A percentile compares a stretch with the other conserved stretches of the same genome.
phyloP scores from a whole-genome alignment of 2,329 filamentous ascomycete genomes.

The Aspergillus aculeatus region DNA sequence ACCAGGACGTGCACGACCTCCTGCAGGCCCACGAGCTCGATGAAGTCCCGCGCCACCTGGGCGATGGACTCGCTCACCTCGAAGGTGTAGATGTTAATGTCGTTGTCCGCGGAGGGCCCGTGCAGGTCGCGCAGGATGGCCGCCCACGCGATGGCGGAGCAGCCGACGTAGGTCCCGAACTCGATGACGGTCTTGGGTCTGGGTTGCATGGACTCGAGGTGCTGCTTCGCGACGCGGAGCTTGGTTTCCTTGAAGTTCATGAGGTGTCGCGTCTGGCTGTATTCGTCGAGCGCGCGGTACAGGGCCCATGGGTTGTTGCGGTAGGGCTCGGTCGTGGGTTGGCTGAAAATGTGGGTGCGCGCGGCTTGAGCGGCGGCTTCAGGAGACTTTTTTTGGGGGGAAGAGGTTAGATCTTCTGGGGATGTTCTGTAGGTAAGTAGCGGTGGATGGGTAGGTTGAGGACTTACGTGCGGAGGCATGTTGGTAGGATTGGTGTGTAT shows the following conservation, averaged over 20 bases:
- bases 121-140: constrained; percentile 27
- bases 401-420: background rate
- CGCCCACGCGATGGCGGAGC: constrained; percentile 35
- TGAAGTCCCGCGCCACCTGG: constrained; percentile 31
- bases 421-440: background rate
- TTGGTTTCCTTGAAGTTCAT: constrained; percentile 36
- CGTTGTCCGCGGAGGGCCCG: constrained; percentile 16
- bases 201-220: constrained; percentile 22
- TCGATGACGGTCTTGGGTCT: constrained; percentile 36
- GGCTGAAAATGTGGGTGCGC: constrained; percentile 22
- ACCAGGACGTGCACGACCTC: constrained; percentile 35
- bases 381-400: background rate
- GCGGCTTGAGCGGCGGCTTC: constrained; percentile 12
- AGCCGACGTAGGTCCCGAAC: constrained; percentile 39
- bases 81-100: constrained; percentile 34
- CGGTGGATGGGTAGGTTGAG: too few species aligned
- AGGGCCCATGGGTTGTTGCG: constrained; percentile 30
- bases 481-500: background rate
- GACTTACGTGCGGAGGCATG: background rate
- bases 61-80: constrained; percentile 36
- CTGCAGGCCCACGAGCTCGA: constrained; percentile 35
- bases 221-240: constrained; percentile 21
- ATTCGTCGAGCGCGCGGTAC: constrained; percentile 33
- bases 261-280: constrained; percentile 28
- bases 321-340: constrained; percentile 14